Evolutionary conservation across 2,329 filamentous ascomycete species (phyloP), one percentile per base, ranked within the genome.

Genomic region (Chaetomiaceae sp.): DNA sequence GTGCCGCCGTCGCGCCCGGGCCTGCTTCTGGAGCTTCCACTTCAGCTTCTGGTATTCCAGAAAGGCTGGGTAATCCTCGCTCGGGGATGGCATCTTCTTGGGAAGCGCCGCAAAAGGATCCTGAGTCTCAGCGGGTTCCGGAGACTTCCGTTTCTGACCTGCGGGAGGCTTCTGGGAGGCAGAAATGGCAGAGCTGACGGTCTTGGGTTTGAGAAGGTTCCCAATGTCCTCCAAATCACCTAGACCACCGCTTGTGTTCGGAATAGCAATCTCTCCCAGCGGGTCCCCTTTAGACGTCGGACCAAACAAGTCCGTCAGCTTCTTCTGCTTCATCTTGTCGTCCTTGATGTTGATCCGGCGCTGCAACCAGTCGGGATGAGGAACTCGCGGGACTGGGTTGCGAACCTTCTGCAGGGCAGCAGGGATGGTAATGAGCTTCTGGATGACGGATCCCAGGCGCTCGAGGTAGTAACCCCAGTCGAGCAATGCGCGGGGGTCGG

Each of bases 381-480:
- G 76, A 11, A 99, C 88, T 54, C 94, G 78, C 12, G 93, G 94
- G 1, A 97, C 91, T 0, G 93, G 93, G 60, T 99, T 99, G 45
- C 84, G 79, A 45, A 98, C 78, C 67, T 95, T 97, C 63, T 98
- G 93, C 41, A 98, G 74, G 3, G 94, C 93, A 14, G 93, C 94
- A 2, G 93, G 93, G 56, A 99, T 99, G 1, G 94, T 98, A 62
- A 99, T 95, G 45, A 99, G 79, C 65, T 99, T 99, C 68, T 99
- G 93, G 42, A 99, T 94, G 45, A 98, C 93, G 0, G 91, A 97
- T 1, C 90, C 91, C 17, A 99, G 74, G 69, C 93, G 88, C 61
- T 98, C 94, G 2, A 90, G 75, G 63, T 99, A 99, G 67, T 99
- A 99, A 56, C 89, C 79, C 93, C 93, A 99, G 64, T 98, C 93